Evolutionary conservation across 2,329 filamentous ascomycete genomes (phyloP), one percentile per base, ranked within the genome.

Genomic region (Immersiporthe knoxdaviesiana): DNA sequence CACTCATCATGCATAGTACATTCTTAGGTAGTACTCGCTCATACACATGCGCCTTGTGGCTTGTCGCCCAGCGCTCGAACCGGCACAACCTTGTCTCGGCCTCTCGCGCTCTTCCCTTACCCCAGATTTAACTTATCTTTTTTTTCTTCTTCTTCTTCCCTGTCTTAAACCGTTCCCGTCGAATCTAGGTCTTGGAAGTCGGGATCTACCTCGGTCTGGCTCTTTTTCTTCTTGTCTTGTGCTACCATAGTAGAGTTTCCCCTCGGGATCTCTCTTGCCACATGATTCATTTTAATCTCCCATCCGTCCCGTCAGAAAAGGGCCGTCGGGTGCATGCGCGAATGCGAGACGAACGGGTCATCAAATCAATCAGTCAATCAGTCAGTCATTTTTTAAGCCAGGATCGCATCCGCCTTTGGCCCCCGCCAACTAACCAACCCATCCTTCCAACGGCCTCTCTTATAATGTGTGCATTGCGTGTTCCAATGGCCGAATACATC

Each of bases 41-140:
- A n/a, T n/a, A n/a, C n/a, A 27, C n/a, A 8, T 35, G 16, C n/a
- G 50, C 50, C 10, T 54, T 54, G 50, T 24, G 50, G n/a, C 50
- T 56, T 56, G 27, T 56, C 27, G 52, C 27, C 24, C 24, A 30
- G 12, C 24, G 8, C 24, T 14, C 52, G 7, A 21, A 11, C 16
- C 16, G 21, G 56, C 56, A 59, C 6, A 59, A 37, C 56, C 56
- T 21, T 59, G 56, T 16, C 56, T 59, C 56, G 56, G 30, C 16
- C 8, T 32, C 32, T 59, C 56, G 56, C 56, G 56, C 32, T 37
- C 32, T 58, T 21, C 27, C 7, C 44, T 2, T 47, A 47, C 44
- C 44, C 44, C 44, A 47, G 44, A 47, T 47, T 47, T 35, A 35
- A n/a, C n/a, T 47, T 47, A 44, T 44, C n/a, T 47, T 47, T n/a